Evolutionary conservation across 2,329 filamentous ascomycete genomes (phyloP).

Genomic region (Diaporthe humulicola): DNA sequence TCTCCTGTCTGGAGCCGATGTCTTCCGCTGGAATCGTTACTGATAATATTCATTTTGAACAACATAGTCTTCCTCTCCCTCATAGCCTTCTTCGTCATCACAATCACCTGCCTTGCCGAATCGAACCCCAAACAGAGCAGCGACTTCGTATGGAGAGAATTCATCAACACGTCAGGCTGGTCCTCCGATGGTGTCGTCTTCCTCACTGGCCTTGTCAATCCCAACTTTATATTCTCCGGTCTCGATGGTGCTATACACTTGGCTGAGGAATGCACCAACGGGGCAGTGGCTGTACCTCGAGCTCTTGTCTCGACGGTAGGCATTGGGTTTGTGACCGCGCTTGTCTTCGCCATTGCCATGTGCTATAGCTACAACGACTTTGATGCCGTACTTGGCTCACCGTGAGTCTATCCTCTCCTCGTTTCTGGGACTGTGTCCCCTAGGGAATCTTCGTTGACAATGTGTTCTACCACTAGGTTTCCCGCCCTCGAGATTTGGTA

Average conservation of each 20-base stretch:
- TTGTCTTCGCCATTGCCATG: conserved; percentile 49
- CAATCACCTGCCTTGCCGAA: conserved; percentile 47
- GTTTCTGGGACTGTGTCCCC: accelerated
- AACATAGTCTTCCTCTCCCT: conserved; percentile 43
- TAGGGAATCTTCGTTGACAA: accelerated
- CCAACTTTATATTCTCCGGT: conserved; percentile 54
- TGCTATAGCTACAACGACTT: conserved; percentile 43
- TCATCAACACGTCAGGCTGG: conserved; percentile 48
- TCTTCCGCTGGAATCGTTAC: not conserved
- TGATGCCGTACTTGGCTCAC: conserved; percentile 37
- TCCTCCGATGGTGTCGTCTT: conserved; percentile 50
- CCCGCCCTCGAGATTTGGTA: conserved; percentile 39
- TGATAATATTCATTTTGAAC: not conserved
- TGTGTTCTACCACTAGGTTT: not conserved
- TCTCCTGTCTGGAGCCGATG: no score
- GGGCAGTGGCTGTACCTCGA: conserved; percentile 48
- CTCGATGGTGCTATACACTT: conserved; percentile 54
- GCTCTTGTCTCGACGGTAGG: conserved; percentile 50
- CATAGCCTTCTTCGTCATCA: conserved; percentile 49
- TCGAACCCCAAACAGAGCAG: conserved; percentile 42
- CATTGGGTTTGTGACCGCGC: conserved; percentile 51
- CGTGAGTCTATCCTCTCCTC: not conserved
- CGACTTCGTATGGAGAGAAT: conserved; percentile 48
- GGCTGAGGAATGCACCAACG: conserved; percentile 52
- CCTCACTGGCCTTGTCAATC: conserved; percentile 54